Conservation (phyloP, 1,284 basidiomycete species). For the Caloboletus firmus region DNA sequence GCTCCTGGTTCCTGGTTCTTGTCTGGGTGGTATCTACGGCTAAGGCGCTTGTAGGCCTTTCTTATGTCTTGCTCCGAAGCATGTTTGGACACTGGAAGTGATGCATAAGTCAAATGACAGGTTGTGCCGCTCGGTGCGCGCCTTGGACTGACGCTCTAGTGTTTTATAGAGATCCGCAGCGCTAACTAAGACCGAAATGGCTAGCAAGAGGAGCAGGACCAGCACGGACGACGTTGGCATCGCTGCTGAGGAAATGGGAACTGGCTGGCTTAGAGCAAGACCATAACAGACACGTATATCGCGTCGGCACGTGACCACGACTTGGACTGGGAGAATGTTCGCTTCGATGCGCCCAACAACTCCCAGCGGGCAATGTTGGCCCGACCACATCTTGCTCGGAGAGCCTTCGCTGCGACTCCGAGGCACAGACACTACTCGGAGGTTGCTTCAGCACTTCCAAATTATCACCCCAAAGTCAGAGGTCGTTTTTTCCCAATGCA, state of each 20-base stretch:
- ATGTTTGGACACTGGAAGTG: constrained; percentile 62
- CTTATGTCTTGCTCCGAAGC: constrained; percentile 87
- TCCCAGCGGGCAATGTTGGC: constrained; percentile 21
- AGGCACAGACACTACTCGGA: constrained; percentile 22
- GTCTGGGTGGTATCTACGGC: constrained; percentile 90
- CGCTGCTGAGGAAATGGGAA: constrained; percentile 1
- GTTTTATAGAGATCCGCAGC: constrained; percentile 76
- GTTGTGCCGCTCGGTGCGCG: constrained; percentile 30
- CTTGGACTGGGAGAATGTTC: too few species aligned
- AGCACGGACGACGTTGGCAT: constrained; percentile 35
- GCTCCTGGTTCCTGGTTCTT: constrained; percentile 86
- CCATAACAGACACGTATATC: constrained; percentile 33
- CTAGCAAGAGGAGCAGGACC: constrained; percentile 42
- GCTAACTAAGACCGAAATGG: constrained; percentile 47
- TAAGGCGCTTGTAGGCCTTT: constrained; percentile 88
- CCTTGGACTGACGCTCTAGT: constrained; percentile 63
- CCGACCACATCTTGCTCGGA: constrained; percentile 9
- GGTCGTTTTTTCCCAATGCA: constrained; percentile 29
- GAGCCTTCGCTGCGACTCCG: neutral
- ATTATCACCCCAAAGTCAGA: constrained; percentile 47
- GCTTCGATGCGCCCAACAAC: neutral
- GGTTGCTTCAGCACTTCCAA: constrained; percentile 6
- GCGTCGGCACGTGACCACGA: constrained; percentile 26
- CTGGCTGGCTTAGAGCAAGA: neutral
- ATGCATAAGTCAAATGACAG: constrained; percentile 31